Conservation (phyloP, 805 yeast genomes). For the Sungouiella thailandica region DNA sequence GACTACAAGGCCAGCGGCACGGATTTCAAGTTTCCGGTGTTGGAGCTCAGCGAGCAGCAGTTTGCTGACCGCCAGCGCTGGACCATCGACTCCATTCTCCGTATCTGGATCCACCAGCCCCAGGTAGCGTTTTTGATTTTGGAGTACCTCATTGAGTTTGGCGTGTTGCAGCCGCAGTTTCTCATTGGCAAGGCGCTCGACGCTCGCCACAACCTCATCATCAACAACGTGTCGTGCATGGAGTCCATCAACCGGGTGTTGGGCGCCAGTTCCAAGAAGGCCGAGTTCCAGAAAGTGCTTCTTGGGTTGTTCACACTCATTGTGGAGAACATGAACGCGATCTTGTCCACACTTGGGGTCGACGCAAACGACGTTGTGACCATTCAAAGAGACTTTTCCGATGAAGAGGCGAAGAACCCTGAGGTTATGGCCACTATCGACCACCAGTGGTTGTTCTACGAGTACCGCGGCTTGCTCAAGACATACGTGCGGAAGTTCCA, state of each 20-base stretch:
- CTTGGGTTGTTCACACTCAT: conserved; percentile 21
- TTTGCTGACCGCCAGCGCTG: conserved; percentile 26
- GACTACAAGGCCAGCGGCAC: conserved; percentile 24
- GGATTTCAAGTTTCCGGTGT: conserved; percentile 28
- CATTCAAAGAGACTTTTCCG: conserved; percentile 21
- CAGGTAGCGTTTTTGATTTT: conserved; percentile 40
- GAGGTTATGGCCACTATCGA: conserved; percentile 25
- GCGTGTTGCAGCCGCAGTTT: conserved; percentile 25
- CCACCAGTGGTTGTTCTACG: conserved; percentile 38
- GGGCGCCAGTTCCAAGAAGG: conserved; percentile 16
- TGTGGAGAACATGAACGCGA: conserved; percentile 26
- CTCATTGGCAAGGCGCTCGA: conserved; percentile 26
- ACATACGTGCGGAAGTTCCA: conserved; percentile 30
- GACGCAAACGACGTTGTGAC: conserved; percentile 11
- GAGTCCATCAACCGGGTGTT: conserved; percentile 37
- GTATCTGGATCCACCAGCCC: conserved; percentile 43
- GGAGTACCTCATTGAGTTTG: conserved; percentile 38
- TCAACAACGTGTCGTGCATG: conserved; percentile 40
- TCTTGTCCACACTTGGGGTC: conserved; percentile 13
- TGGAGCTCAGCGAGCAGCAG: conserved; percentile 20
- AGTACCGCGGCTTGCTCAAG: conserved; percentile 38
- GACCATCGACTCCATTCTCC: conserved; percentile 35
- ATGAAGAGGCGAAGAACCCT: conserved; percentile 19
- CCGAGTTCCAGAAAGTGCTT: conserved; percentile 15
- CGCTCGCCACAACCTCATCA: conserved; percentile 26